phyloP scores from a whole-genome alignment of 73 alveolate species.

The Tetrahymena thermophila region DNA sequence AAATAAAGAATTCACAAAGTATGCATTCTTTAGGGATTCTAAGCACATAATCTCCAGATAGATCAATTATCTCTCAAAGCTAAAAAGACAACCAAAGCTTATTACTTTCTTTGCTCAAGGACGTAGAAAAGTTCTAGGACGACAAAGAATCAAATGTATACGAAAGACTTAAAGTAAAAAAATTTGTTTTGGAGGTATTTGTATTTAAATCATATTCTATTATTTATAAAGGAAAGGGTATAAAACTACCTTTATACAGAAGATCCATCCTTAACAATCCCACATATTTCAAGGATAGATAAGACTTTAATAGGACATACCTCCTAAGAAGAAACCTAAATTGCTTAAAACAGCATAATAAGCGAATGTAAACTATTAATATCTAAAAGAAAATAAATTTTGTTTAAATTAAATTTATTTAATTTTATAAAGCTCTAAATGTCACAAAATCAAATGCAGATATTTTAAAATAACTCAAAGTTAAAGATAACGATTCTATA shows the following conservation, averaged over 20 bases:
- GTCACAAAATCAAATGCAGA: not conserved
- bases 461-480: not conserved
- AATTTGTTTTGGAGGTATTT: not conserved
- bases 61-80: not conserved
- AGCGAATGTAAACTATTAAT: not conserved
- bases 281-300: not conserved
- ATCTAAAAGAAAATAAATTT: not conserved
- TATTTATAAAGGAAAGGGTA: not conserved
- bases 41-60: not conserved
- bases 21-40: not conserved
- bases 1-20: not conserved
- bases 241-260: not conserved
- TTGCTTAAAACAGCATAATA: not conserved
- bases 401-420: not conserved
- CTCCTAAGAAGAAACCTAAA: not conserved
- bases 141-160: not conserved
- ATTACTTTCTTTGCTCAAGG: not conserved
- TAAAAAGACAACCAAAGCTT: not conserved
- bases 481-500: not conserved
- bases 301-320: not conserved
- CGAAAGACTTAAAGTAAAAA: not conserved
- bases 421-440: not conserved
- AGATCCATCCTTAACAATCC: not conserved
- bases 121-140: not conserved
- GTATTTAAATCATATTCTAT: not conserved